phyloP scores from a whole-genome alignment of 352 stramenopile genomes.

The Globisporangium alternatum region DNA sequence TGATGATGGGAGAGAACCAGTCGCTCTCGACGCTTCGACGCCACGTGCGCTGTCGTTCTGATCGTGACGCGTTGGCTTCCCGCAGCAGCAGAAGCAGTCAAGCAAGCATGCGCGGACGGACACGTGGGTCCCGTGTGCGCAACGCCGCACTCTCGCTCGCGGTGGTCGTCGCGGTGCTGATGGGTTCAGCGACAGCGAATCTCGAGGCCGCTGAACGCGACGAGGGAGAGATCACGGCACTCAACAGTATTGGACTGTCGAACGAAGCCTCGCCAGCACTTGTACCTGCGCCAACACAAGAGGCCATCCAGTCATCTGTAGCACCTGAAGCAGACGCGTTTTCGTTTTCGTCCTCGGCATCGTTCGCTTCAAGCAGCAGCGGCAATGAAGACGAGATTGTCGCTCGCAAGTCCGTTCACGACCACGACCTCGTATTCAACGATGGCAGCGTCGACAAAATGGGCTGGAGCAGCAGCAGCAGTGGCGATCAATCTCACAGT shows the following conservation, averaged over 20 bases:
- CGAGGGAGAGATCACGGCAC: conserved; percentile 11
- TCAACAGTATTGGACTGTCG: conserved; percentile 3
- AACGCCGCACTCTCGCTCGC: not conserved
- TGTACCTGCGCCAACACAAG: not conserved
- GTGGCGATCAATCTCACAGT: not conserved
- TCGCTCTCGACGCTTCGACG: not conserved
- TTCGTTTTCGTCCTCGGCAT: not conserved
- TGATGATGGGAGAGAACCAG: not conserved
- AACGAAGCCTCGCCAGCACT: not conserved
- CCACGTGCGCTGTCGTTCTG: not conserved
- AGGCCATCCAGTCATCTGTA: not conserved
- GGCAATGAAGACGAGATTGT: not conserved
- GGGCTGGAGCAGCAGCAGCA: not conserved
- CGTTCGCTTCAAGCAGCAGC: not conserved
- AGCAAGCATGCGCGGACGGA: not conserved
- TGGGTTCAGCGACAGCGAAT: conserved; percentile 4
- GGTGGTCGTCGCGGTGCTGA: not conserved
- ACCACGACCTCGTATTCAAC: not conserved
- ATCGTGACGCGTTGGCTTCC: not conserved
- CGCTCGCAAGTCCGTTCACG: conserved; percentile 8
- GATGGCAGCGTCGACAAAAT: not conserved
- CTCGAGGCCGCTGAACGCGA: not conserved
- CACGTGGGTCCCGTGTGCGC: not conserved
- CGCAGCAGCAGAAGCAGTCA: not conserved
- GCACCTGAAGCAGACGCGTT: not conserved